These are phyloP conservation scores for Geotrichum citri-aurantii DNA, from an alignment of 1,139 yeast genomes.

Conservation along the genomic window DNA sequence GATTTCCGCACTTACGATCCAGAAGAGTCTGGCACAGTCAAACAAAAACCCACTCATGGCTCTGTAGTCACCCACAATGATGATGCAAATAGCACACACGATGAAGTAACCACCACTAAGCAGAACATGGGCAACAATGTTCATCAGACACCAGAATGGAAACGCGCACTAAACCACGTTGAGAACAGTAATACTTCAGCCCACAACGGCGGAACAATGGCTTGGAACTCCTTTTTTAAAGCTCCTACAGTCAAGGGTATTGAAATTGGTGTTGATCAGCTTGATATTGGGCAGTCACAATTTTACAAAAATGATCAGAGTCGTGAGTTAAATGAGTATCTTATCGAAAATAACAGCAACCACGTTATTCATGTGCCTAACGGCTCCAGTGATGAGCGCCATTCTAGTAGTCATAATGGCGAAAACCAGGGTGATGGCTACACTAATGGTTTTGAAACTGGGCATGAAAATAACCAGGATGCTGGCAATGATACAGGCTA, in stretches of 20 bases:
- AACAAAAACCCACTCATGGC: not conserved
- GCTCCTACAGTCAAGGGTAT: not conserved
- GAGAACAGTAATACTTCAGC: not conserved
- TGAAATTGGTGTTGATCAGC: not conserved
- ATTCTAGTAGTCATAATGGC: not conserved
- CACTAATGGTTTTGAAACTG: not conserved
- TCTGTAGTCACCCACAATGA: not conserved
- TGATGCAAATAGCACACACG: not conserved
- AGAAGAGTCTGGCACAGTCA: not conserved
- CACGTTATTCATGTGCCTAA: not conserved
- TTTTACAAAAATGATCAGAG: not conserved
- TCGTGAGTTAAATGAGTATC: not conserved
- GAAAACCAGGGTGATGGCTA: not conserved
- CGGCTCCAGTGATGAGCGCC: too few relatives aligned
- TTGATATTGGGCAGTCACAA: not conserved
- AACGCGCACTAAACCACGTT: slow-evolving; percentile 1
- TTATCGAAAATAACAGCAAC: not conserved
- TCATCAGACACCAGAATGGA: slow-evolving; percentile 13
- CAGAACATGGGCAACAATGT: not conserved
- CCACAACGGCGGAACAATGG: not conserved
- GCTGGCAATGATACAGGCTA: not conserved
- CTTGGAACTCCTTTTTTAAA: slow-evolving; percentile 6
- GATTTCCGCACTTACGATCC: not conserved
- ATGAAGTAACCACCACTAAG: slow-evolving; percentile 5
- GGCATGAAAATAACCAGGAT: not conserved